A percentile compares a stretch with the other conserved stretches of the same genome.
Evolutionary conservation across 208 protist genomes (phyloP).

Genomic region (Acanthamoeba lenticulata): DNA sequence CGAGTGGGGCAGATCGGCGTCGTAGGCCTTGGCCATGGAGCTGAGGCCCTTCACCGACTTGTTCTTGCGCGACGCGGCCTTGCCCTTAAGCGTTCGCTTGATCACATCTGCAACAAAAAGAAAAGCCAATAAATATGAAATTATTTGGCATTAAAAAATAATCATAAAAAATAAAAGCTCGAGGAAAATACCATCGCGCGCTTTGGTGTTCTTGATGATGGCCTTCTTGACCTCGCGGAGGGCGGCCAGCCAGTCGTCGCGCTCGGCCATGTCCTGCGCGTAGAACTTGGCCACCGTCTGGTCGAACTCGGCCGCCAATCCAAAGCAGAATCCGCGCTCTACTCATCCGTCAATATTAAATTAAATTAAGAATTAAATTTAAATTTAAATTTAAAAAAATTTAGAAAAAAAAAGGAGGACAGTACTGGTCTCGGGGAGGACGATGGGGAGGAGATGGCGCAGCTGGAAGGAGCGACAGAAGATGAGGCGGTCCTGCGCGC

Average conservation of each 20-base stretch:
- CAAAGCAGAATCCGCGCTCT: neutral
- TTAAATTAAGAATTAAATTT: neutral
- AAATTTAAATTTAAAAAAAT: neutral
- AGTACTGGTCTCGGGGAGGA: neutral
- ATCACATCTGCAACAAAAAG: neutral
- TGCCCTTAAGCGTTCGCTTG: neutral
- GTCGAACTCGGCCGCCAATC: neutral
- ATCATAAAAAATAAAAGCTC: too few species aligned
- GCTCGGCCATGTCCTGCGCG: neutral
- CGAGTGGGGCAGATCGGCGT: neutral
- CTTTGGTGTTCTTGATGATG: neutral
- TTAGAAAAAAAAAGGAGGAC: neutral
- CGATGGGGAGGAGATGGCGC: neutral
- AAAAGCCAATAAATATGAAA: too few species aligned
- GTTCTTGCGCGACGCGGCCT: slow-evolving; percentile 18
- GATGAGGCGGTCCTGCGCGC: neutral
- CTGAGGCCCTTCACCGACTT: slow-evolving; percentile 7
- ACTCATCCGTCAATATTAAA: neutral
- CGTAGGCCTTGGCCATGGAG: slow-evolving; percentile 10
- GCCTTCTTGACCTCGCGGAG: neutral
- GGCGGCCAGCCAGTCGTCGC: neutral
- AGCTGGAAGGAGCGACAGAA: slow-evolving; percentile 19
- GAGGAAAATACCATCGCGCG: neutral
- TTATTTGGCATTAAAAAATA: too few species aligned
- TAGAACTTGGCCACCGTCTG: slow-evolving; percentile 20